Evolutionary conservation across 495 filamentous ascomycete genomes (phyloP).

Genomic region (Aspergillus kassunensis): DNA sequence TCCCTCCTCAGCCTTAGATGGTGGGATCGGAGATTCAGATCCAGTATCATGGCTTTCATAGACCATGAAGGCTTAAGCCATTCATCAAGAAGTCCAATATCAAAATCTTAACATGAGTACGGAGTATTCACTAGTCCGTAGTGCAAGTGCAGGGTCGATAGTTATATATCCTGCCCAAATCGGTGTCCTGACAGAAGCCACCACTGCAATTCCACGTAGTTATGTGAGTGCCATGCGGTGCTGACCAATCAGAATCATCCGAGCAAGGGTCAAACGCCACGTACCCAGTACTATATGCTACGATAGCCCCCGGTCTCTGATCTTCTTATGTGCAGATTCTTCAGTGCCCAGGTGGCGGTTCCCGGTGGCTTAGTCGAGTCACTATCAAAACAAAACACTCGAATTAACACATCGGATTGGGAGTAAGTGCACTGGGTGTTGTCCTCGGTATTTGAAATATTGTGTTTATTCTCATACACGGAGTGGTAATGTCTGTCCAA

Average conservation of each 20-base stretch:
- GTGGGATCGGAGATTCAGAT: no score
- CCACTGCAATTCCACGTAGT: background rate
- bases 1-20: background rate
- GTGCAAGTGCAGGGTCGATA: no score
- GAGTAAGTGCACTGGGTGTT: slow-evolving; percentile 5
- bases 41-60: no score
- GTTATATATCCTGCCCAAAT: background rate
- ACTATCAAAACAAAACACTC: background rate
- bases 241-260: background rate
- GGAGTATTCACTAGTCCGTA: no score
- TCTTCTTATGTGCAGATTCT: no score
- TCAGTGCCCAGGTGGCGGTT: no score
- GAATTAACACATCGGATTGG: background rate
- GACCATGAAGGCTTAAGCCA: no score
- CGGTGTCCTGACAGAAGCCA: background rate
- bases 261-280: no score
- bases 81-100: no score
- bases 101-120: no score
- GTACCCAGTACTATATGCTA: no score
- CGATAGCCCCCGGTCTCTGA: no score
- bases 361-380: background rate
- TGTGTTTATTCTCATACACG: slow-evolving; percentile 17
- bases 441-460: slow-evolving; percentile 9
- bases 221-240: background rate
- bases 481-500: background rate